Conservation (phyloP, 1,284 basidiomycete species). For the Trichosporon asahii region DNA sequence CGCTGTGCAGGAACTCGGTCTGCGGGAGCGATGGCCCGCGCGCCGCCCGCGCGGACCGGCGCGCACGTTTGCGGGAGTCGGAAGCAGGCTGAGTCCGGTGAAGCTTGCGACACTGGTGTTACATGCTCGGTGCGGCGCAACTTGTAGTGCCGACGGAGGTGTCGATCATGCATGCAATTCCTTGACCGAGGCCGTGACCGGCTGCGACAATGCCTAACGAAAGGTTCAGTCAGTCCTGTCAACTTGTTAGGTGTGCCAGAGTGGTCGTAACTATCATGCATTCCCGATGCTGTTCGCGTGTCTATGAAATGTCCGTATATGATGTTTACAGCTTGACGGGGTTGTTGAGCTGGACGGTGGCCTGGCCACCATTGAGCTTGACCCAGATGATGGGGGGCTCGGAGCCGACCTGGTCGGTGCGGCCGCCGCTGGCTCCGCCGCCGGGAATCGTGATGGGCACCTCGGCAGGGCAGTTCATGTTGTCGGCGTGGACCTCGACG, state of each 20-base stretch:
- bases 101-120: no score
- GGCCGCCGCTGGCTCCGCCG: background rate
- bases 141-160: background rate
- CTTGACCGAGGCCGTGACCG: background rate
- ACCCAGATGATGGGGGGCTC: constrained; percentile 20
- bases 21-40: no score
- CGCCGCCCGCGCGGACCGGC: no score
- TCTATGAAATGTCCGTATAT: background rate
- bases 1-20: no score
- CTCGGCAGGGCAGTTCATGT: constrained; percentile 6
- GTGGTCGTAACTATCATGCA: background rate
- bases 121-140: no score
- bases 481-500: constrained; percentile 5
- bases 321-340: background rate
- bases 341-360: constrained; percentile 4
- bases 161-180: background rate
- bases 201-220: no score
- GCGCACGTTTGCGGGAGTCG: background rate
- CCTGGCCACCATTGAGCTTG: constrained; percentile 6
- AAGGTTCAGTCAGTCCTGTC: no score
- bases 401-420: constrained; percentile 12
- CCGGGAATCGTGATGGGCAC: constrained; percentile 15
- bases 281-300: background rate
- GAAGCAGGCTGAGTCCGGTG: no score
- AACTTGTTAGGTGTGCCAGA: no score